Base-by-base conservation (phyloP, 2,329 filamentous ascomycete genomes). In the Fonsecaea pugnacius region DNA sequence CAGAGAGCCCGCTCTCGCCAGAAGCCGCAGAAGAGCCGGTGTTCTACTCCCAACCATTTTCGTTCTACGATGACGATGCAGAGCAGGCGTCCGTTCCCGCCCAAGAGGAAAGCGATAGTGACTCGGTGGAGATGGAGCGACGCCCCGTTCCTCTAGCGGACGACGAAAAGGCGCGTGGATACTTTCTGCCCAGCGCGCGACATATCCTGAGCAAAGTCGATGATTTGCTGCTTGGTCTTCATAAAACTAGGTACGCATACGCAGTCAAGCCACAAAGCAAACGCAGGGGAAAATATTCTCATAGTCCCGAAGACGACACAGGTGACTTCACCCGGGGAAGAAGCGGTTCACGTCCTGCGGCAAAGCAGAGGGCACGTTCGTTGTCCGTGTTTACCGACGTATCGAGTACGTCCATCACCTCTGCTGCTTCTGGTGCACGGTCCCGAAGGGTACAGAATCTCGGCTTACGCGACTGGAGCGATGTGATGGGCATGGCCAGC, bases 401-500 rank as follows among this genome's bases (percentile, higher is more conserved):
- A 4, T 64, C 65, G 27, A 62, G 38, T 53, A 14, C 43, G 16
- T 65, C 65, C 2, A 46, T 48, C 16, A 32, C n/a, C 2, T 50
- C 51, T 16, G 24, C 32, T 3, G 33, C n/a, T 1, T 53, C 32
- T n/a, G 43, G 35, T 21, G 46, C 35, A 32, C 43, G 56, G 30
- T 21, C 62, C 12, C 58, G 60, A 18, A 16, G 57, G 52, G 33
- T 62, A 64, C 48, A 58, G 62, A 70, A 65, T 59, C 71, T 72
- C 38, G 73, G 73, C 32, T 78, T 87, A 12, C 84, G 90, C 24
- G 90, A 96, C 77, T 98, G 94, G 94, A 90, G 87, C 69, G 91
- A 96, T 69, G 85, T 97, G 1, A 78, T 97, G 32, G 91, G 91
- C 0, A 83, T 92, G 0, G 94, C 94, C 2, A 84, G 91, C 0